phyloP scores from a whole-genome alignment of 176 grass and related monocot genomes.

The Alopecurus myosuroides region DNA sequence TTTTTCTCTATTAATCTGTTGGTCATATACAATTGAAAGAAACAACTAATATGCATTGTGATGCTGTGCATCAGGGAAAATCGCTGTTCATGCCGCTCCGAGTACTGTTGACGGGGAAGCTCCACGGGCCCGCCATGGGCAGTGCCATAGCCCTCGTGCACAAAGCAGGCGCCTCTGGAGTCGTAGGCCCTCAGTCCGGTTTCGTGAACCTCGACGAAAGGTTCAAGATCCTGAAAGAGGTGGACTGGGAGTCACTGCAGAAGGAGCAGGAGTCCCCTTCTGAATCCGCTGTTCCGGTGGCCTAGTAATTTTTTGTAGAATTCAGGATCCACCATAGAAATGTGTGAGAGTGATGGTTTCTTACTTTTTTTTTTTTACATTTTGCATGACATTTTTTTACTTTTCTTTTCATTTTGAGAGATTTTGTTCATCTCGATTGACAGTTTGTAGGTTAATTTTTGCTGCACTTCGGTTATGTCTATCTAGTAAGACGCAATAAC shows the following conservation, averaged over 20 bases:
- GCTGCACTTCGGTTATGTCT: neutral
- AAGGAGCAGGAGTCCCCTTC: constrained; percentile 39
- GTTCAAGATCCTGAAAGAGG: constrained; percentile 69
- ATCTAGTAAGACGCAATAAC: neutral
- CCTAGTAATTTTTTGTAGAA: constrained; percentile 22
- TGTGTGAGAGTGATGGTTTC: neutral
- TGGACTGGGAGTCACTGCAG: constrained; percentile 61
- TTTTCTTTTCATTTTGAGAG: no score
- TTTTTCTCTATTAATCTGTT: no score
- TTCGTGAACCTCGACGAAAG: constrained; percentile 70
- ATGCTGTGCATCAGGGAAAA: constrained; percentile 62
- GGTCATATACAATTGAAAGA: neutral
- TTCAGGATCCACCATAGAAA: neutral
- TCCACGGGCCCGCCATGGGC: constrained; percentile 87
- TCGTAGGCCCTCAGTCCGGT: constrained; percentile 42
- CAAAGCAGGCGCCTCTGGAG: constrained; percentile 63
- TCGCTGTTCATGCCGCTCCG: constrained; percentile 82
- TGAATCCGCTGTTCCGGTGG: constrained; percentile 29
- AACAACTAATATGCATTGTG: neutral
- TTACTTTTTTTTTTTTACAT: neutral
- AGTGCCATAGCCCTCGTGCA: constrained; percentile 65
- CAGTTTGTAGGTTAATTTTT: neutral
- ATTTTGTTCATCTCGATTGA: neutral
- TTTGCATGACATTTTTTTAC: no score
- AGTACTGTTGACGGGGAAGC: constrained; percentile 75